Conservation (phyloP, 768 basidiomycete genomes). For the Pleurotus salmoneostramineus region DNA sequence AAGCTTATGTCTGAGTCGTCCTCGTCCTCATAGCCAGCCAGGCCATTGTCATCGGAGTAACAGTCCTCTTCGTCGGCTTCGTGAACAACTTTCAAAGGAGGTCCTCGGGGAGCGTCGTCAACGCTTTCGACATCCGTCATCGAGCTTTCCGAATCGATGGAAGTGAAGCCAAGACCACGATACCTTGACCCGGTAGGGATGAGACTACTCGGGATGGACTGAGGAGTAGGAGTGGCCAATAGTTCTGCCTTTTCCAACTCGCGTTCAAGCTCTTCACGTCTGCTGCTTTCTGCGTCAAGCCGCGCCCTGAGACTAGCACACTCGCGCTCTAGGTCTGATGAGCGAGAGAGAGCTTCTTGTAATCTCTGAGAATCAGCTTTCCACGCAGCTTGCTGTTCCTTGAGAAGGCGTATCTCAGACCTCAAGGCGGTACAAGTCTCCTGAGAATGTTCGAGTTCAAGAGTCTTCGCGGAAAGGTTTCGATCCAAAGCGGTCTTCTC, state of each 20-base stretch:
- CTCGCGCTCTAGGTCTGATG: conserved; percentile 6
- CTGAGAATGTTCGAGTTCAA: conserved; percentile 12
- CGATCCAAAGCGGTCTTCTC: conserved; percentile 61
- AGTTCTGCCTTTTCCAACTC: conserved; percentile 40
- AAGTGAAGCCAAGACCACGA: conserved; percentile 50
- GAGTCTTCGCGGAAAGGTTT: conserved; percentile 24
- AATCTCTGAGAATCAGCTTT: conserved; percentile 32
- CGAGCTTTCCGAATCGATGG: conserved; percentile 63
- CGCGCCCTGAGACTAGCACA: conserved; percentile 14
- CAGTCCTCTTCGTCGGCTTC: conserved; percentile 47
- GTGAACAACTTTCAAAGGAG: conserved; percentile 48
- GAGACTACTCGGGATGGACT: conserved; percentile 22
- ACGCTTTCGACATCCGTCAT: conserved; percentile 65
- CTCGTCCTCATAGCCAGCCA: conserved; percentile 70
- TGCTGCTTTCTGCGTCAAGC: conserved; percentile 35
- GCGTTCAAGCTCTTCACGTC: conserved; percentile 46
- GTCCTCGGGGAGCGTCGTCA: conserved; percentile 32
- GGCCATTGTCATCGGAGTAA: conserved; percentile 48
- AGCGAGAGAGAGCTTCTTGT: conserved; percentile 20
- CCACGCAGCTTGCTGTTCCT: conserved; percentile 3
- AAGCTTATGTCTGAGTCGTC: conserved; percentile 52
- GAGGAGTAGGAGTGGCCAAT: conserved; percentile 42
- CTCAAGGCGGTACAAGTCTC: not conserved
- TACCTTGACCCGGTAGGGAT: conserved; percentile 23
- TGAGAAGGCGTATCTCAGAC: not conserved